phyloP scores from a whole-genome alignment of 306 rosid species.

The Citrullus amarus region DNA sequence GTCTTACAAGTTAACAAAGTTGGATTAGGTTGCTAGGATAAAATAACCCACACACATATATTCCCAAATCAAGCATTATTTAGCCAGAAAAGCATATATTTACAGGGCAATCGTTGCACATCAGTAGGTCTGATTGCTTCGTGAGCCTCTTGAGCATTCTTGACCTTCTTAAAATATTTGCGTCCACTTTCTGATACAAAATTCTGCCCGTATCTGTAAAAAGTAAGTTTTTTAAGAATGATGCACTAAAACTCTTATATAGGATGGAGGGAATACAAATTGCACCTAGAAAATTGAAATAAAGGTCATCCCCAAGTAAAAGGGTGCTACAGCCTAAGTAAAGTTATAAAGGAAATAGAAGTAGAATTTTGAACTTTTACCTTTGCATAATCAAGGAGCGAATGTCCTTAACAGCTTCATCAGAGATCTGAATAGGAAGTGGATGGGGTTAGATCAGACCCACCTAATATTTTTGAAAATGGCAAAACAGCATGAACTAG shows the following conservation, averaged over 20 bases:
- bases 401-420: conserved; percentile 63
- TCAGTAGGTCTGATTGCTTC: conserved; percentile 98
- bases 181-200: conserved; percentile 47
- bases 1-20: conserved; percentile 8
- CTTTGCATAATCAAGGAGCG: conserved; percentile 64
- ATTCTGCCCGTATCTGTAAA: conserved; percentile 69
- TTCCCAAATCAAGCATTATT: conserved; percentile 1
- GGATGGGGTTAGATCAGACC: not conserved
- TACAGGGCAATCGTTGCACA: conserved; percentile 74
- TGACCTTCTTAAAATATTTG: conserved; percentile 83
- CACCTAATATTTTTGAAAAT: not conserved
- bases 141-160: conserved; percentile 99
- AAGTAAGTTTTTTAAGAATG: conserved; percentile 14
- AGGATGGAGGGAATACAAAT: not conserved
- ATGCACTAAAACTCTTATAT: not conserved
- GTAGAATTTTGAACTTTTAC: conserved; percentile 24
- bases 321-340: not conserved
- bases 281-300: not conserved
- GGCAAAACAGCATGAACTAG: not conserved
- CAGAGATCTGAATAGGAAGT: conserved; percentile 54
- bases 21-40: not conserved
- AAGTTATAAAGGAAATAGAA: not conserved
- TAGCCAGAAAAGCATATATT: conserved; percentile 8
- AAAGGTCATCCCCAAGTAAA: not conserved
- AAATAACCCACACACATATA: not conserved